These are phyloP conservation scores for Tolypocladium tropicale DNA, from an alignment of 2,329 filamentous ascomycete genomes.

Conservation along the genomic window DNA sequence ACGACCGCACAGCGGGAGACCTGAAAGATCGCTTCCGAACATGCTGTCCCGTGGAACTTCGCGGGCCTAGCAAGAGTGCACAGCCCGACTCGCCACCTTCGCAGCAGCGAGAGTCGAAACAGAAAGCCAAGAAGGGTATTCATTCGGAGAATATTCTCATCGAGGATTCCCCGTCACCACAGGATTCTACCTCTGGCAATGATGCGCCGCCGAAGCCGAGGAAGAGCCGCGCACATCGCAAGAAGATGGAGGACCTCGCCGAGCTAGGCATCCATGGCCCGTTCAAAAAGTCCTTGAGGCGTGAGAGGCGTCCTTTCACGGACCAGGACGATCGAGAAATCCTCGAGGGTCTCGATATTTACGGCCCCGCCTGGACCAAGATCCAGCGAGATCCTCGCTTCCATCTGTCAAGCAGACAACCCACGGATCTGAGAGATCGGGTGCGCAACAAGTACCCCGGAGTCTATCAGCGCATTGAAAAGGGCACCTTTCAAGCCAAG, in stretches of 20 bases:
- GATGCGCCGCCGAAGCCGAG: slow-evolving; percentile 30
- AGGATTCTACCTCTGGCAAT: slow-evolving; percentile 13
- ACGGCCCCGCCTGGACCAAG: slow-evolving; percentile 55
- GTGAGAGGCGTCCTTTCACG: slow-evolving; percentile 50
- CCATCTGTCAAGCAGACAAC: slow-evolving; percentile 46
- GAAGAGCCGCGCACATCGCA: slow-evolving; percentile 44
- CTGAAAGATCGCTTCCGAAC: slow-evolving; percentile 58
- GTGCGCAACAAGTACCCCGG: slow-evolving; percentile 54
- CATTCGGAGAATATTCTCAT: slow-evolving; percentile 48
- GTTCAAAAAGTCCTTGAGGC: slow-evolving; percentile 51
- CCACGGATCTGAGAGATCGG: slow-evolving; percentile 53
- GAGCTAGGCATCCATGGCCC: slow-evolving; percentile 51
- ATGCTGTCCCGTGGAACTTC: slow-evolving; percentile 52
- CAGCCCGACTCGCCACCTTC: slow-evolving; percentile 12
- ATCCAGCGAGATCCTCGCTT: slow-evolving; percentile 52
- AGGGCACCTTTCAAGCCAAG: slow-evolving; percentile 37
- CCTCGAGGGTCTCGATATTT: slow-evolving; percentile 45
- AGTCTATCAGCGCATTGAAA: slow-evolving; percentile 46
- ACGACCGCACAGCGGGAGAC: slow-evolving; percentile 50
- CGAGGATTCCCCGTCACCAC: slow-evolving; percentile 21
- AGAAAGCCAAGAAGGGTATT: slow-evolving; percentile 35
- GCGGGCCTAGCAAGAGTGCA: slow-evolving; percentile 25
- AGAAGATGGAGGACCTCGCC: slow-evolving; percentile 43
- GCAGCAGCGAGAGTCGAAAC: slow-evolving; percentile 16
- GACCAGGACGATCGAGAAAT: slow-evolving; percentile 54